phyloP scores from a whole-genome alignment of 176 grass and related monocot genomes.

The Miscanthus lutarioriparius region DNA sequence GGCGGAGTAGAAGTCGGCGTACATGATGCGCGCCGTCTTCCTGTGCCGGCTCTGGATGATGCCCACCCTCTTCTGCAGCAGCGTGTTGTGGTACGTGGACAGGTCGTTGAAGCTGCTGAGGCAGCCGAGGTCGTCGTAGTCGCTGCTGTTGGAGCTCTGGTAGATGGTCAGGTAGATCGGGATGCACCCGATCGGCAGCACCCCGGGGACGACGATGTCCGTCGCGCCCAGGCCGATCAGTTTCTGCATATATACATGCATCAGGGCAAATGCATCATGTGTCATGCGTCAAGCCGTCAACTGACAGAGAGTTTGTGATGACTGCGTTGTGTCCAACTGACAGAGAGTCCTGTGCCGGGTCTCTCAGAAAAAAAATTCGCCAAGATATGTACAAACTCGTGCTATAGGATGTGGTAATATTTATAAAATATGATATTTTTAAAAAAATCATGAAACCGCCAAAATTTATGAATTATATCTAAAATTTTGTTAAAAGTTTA shows the following conservation, averaged over 20 bases:
- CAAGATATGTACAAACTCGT: no score
- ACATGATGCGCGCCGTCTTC: constrained; percentile 50
- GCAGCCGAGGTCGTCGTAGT: constrained; percentile 58
- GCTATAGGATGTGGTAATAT: no score
- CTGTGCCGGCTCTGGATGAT: constrained; percentile 47
- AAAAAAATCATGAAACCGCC: no score
- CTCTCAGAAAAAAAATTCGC: no score
- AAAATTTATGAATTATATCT: no score
- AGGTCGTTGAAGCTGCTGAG: constrained; percentile 59
- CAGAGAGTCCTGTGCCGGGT: no score
- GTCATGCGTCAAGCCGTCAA: no score
- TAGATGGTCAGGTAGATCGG: constrained; percentile 64
- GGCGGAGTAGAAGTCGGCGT: constrained; percentile 59
- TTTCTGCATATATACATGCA: constrained; percentile 31
- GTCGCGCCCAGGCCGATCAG: constrained; percentile 53
- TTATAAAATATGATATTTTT: no score
- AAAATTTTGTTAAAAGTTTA: no score
- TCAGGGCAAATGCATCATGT: no score
- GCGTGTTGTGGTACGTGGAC: constrained; percentile 53
- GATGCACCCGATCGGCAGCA: constrained; percentile 72
- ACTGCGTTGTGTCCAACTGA: no score
- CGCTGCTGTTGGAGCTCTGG: constrained; percentile 29
- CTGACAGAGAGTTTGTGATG: no score
- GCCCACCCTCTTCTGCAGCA: constrained; percentile 21
- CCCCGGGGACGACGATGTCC: constrained; percentile 56